Percentiles rank a stretch among this genome's conserved stretches.
phyloP scores from a whole-genome alignment of 805 yeast genomes.

The Helenozyma baotianmanensis region DNA sequence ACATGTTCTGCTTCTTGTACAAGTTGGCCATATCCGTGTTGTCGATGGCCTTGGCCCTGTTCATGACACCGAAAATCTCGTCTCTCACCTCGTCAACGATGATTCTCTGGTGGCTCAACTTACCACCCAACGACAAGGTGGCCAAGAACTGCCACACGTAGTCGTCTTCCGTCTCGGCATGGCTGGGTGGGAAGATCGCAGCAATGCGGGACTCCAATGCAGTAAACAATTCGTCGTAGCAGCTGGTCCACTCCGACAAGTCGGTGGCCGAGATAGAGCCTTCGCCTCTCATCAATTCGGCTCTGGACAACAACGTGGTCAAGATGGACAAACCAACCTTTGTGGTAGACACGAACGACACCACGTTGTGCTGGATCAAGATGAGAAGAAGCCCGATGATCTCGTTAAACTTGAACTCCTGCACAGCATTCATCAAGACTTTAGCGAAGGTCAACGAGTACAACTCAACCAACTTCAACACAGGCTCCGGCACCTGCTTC shows the following conservation, averaged over 20 bases:
- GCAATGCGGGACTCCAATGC: constrained; percentile 73
- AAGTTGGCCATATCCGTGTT: constrained; percentile 43
- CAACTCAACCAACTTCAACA: constrained; percentile 60
- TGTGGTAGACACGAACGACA: constrained; percentile 61
- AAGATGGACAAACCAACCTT: constrained; percentile 82
- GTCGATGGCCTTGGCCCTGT: constrained; percentile 61
- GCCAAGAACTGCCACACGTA: constrained; percentile 98
- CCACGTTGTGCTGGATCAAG: constrained; percentile 65
- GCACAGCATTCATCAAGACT: constrained; percentile 74
- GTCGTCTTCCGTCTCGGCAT: constrained; percentile 49
- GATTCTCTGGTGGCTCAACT: constrained; percentile 83
- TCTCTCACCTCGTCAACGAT: constrained; percentile 93
- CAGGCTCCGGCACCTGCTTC: constrained; percentile 49
- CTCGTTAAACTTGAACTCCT: constrained; percentile 75
- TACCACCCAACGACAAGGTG: constrained; percentile 86
- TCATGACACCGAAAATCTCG: constrained; percentile 85
- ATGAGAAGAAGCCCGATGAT: constrained; percentile 72
- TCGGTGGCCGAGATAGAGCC: constrained; percentile 52
- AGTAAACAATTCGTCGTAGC: constrained; percentile 79
- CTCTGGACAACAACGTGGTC: constrained; percentile 86
- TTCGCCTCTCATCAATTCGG: constrained; percentile 88
- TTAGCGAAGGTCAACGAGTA: constrained; percentile 81
- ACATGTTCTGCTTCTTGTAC: constrained; percentile 51
- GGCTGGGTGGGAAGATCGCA: constrained; percentile 72
- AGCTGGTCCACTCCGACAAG: constrained; percentile 66